phyloP scores from a whole-genome alignment of 257 asterid genomes.

The Agastache rugosa region DNA sequence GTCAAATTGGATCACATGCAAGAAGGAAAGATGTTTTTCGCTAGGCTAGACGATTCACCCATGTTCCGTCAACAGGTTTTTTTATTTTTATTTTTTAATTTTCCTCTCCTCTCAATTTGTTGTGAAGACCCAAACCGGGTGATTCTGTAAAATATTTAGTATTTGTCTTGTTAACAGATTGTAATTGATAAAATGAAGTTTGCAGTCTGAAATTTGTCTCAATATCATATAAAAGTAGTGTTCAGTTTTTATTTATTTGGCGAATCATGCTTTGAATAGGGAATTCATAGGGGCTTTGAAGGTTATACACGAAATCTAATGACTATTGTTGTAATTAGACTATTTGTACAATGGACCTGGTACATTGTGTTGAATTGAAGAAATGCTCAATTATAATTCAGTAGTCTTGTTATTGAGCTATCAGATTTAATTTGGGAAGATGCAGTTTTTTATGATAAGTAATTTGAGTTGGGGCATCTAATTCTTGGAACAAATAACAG shows the following conservation, averaged over 20 bases:
- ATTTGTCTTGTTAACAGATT: not conserved
- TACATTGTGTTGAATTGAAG: not conserved
- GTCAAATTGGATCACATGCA: conserved; percentile 53
- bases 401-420: conserved; percentile 12
- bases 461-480: not conserved
- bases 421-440: conserved; percentile 6
- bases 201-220: conserved; percentile 10
- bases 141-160: not conserved
- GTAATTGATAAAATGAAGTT: not conserved
- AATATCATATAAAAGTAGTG: conserved; percentile 1
- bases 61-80: conserved; percentile 97
- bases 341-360: not conserved
- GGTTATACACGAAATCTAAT: not conserved
- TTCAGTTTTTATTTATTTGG: not conserved
- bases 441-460: not conserved
- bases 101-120: conserved; percentile 5
- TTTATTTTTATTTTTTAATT: conserved; percentile 18
- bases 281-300: conserved; percentile 5
- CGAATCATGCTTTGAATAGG: not conserved
- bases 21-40: conserved; percentile 66
- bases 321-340: not conserved
- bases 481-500: not conserved
- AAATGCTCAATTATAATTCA: not conserved
- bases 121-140: not conserved
- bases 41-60: conserved; percentile 92